A percentile compares a stretch with the other conserved stretches of the same genome.
Conservation (phyloP, 1,284 basidiomycete genomes). For the Irpex sp. region DNA sequence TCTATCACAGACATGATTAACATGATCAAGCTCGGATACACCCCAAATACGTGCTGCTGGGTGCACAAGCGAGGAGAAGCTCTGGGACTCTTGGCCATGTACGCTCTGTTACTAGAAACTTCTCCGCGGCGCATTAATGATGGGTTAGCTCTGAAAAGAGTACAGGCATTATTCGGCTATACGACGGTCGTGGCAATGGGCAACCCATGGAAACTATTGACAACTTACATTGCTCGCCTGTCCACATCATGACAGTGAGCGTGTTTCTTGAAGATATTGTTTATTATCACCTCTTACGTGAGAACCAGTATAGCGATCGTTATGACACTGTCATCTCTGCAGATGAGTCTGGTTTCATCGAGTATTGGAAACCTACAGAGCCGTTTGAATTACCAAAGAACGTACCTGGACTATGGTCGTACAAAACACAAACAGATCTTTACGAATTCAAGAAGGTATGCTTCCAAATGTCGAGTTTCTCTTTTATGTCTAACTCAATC, state of each 20-base stretch:
- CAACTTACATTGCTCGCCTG: conserved; percentile 79
- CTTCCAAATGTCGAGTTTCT: too few relatives aligned
- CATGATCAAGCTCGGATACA: conserved; percentile 86
- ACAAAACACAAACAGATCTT: conserved; percentile 88
- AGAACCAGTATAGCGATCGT: conserved; percentile 76
- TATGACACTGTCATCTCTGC: conserved; percentile 93
- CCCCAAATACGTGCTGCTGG: conserved; percentile 88
- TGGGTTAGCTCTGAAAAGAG: conserved; percentile 68
- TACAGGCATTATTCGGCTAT: conserved; percentile 77
- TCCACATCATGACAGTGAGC: conserved; percentile 86
- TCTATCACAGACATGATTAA: conserved; percentile 88
- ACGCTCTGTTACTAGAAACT: conserved; percentile 24
- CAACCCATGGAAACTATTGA: conserved; percentile 71
- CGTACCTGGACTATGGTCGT: conserved; percentile 80
- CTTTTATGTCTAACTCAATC: background rate
- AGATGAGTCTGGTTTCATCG: conserved; percentile 91
- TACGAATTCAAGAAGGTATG: conserved; percentile 96
- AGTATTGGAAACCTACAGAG: conserved; percentile 92
- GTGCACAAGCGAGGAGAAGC: conserved; percentile 87
- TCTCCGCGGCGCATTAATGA: conserved; percentile 18
- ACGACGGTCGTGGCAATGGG: conserved; percentile 87
- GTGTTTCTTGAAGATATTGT: background rate
- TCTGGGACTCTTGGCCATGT: conserved; percentile 86
- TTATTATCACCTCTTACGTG: background rate
- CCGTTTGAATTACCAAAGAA: conserved; percentile 82